Evolutionary conservation across 2,329 filamentous ascomycete species (phyloP), one percentile per base, ranked within the genome.

Genomic region (Kalaharituber pfeilii): DNA sequence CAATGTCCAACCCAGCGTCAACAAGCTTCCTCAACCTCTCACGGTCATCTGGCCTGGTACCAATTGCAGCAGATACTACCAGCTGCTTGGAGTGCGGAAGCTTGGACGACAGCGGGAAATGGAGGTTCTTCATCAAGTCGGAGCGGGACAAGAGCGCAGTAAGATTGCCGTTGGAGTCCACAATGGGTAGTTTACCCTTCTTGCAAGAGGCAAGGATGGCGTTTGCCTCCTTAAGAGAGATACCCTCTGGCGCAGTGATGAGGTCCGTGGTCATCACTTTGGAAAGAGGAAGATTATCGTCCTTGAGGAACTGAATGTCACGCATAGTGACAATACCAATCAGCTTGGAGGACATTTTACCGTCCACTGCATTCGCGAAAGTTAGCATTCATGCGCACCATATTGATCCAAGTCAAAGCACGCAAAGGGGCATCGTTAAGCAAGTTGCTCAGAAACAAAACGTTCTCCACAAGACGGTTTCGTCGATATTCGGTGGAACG

Each of bases 401-500:
- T 29, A 33, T 20, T 36, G 18, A 27, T 50, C 51, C 25, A 42
- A 45, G n/a, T 6, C n/a, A 20, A 22, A 15, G 47, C 36, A 53
- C 55, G 54, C 56, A 53, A 59, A 58, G 51, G 56, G 50, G 49
- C 59, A 59, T 58, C 52, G 49, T 3, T 36, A 24, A 49, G 20
- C 9, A 29, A n/a, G 30, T 36, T 36, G 9, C 9, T 56, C n/a
- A 49, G 36, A 51, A 27, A 53, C 11, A 20, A 44, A 55, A 53
- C 26, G 49, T 71, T 75, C 71, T 94, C 87, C 86, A 78, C 87
- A 94, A 74, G 77, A 86, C 84, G 78, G 77, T 80, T 73, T 77
- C 76, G 81, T 84, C 83, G 79, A 82, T 93, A 57, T n/a, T 77
- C 86, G 86, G 91, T 89, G 89, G 91, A 98, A 98, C 91, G 91